Conservation (phyloP, 371 early-diverging fungal genomes). For the Apophysomyces sp. region DNA sequence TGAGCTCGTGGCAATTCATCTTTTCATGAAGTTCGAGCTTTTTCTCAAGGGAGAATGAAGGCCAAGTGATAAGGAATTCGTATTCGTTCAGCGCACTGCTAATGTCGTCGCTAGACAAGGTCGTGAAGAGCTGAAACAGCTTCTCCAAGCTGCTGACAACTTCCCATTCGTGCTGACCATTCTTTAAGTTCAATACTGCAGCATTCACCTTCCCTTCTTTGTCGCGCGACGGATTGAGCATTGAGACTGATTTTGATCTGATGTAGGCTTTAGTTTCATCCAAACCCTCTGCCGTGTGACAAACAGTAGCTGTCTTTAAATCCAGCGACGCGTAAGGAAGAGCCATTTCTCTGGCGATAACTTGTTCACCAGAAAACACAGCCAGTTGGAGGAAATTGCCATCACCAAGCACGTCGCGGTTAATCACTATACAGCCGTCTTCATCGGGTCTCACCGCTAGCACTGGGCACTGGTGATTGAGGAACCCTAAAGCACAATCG, state of each 20-base stretch:
- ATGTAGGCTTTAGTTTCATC: slow-evolving; percentile 13
- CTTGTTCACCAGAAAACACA: slow-evolving; percentile 30
- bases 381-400: slow-evolving; percentile 32
- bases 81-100: slow-evolving; percentile 5
- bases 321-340: slow-evolving; percentile 13
- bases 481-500: slow-evolving; percentile 12
- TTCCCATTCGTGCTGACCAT: slow-evolving; percentile 38
- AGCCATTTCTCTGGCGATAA: slow-evolving; percentile 9
- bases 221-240: not conserved
- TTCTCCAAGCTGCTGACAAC: slow-evolving; percentile 37
- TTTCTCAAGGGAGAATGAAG: slow-evolving; percentile 1
- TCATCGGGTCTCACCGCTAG: slow-evolving; percentile 12
- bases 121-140: slow-evolving; percentile 23
- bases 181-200: slow-evolving; percentile 13
- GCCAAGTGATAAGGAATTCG: slow-evolving; percentile 30
- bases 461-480: slow-evolving; percentile 23
- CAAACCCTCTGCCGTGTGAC: slow-evolving; percentile 16
- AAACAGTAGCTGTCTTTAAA: slow-evolving; percentile 11
- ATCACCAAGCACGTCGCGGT: slow-evolving; percentile 23
- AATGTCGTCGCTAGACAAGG: not conserved
- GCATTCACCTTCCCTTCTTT: not conserved
- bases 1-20: slow-evolving; percentile 52
- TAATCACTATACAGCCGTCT: slow-evolving; percentile 18
- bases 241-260: slow-evolving; percentile 23
- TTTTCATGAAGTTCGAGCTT: slow-evolving; percentile 31